Conservation (phyloP, 2,329 filamentous ascomycete genomes). For the Pseudogymnoascus sp. region DNA sequence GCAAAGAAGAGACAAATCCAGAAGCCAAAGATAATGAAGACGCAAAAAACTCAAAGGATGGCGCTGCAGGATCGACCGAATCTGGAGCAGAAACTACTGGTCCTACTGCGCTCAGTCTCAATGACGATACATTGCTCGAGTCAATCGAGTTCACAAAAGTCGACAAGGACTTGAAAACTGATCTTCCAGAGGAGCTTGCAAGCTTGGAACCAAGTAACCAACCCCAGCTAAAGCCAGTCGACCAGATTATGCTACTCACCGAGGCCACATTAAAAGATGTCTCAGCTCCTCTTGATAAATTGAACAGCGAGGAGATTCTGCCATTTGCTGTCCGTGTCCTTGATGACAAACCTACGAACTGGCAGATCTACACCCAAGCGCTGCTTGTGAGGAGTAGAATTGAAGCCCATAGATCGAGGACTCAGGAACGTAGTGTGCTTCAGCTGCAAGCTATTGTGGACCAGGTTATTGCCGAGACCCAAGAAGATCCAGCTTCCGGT, state of each 20-base stretch:
- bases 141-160: constrained; percentile 64
- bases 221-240: constrained; percentile 71
- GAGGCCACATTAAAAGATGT: constrained; percentile 86
- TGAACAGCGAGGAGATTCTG: constrained; percentile 88
- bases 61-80: constrained; percentile 17
- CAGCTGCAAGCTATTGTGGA: constrained; percentile 94
- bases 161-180: constrained; percentile 32
- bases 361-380: constrained; percentile 95
- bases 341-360: constrained; percentile 83
- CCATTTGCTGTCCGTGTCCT: constrained; percentile 87
- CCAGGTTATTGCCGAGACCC: constrained; percentile 83
- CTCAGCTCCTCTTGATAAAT: constrained; percentile 68
- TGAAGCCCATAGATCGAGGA: constrained; percentile 79
- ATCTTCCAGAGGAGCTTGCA: constrained; percentile 54
- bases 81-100: constrained; percentile 31
- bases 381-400: constrained; percentile 83
- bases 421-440: constrained; percentile 78
- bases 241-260: constrained; percentile 84
- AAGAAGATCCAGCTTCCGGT: constrained; percentile 20
- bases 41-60: constrained; percentile 11
- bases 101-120: constrained; percentile 68
- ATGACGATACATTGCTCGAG: constrained; percentile 90
- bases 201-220: constrained; percentile 70
- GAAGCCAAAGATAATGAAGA: constrained; percentile 16
- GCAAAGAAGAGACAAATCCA: constrained; percentile 38